Conservation (phyloP, 352 stramenopile genomes). For the Phytophthora brassicae region DNA sequence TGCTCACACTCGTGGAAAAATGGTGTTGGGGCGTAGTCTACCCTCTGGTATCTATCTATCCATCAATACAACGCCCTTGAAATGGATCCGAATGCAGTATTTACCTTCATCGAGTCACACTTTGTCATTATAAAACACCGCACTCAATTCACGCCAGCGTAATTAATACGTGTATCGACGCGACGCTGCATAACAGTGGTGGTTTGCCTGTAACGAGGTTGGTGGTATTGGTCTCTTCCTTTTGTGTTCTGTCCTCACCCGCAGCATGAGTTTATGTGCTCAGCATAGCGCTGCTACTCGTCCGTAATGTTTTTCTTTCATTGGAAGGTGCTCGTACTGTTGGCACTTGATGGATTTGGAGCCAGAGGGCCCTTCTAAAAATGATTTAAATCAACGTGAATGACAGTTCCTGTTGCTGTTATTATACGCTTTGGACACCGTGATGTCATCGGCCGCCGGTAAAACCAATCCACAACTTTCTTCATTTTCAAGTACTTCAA, state of each 20-base stretch:
- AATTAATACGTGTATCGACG: no score
- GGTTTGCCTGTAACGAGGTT: no score
- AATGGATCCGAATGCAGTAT: constrained; percentile 24
- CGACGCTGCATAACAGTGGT: no score
- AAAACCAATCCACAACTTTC: constrained; percentile 7
- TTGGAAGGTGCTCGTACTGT: constrained; percentile 3
- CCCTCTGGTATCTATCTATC: no score
- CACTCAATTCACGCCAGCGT: no score
- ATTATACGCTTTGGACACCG: constrained; percentile 15
- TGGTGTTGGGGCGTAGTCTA: no score
- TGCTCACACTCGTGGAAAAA: no score
- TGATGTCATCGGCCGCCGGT: constrained; percentile 5
- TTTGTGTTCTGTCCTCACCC: not conserved
- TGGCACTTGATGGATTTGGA: constrained; percentile 21
- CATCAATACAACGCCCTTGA: constrained; percentile 24
- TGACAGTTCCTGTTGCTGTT: constrained; percentile 10
- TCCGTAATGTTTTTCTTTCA: no score
- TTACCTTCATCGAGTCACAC: constrained; percentile 4
- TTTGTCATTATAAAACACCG: no score
- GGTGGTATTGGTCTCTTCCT: constrained; percentile 3
- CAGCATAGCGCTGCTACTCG: no score
- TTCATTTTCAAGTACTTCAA: constrained; percentile 7
- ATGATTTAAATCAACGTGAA: constrained; percentile 30
- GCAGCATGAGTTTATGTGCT: no score
- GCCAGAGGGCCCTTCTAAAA: constrained; percentile 27